phyloP scores from a whole-genome alignment of 176 grass and related monocot species.

The Thinopyrum elongatum region DNA sequence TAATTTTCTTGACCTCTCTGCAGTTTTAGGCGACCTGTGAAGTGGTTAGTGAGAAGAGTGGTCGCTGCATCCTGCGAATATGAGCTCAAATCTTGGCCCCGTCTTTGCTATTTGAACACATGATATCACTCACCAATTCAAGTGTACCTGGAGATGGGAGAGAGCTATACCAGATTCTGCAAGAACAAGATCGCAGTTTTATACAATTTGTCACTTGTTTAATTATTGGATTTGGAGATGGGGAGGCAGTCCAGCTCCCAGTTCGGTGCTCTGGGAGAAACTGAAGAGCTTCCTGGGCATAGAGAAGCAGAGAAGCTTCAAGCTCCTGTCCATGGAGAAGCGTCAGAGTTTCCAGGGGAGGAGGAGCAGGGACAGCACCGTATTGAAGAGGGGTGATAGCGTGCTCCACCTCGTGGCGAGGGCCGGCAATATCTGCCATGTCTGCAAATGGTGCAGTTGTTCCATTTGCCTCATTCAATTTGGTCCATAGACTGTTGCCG shows the following conservation, averaged over 20 bases:
- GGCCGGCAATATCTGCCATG: conserved; percentile 52
- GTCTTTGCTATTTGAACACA: background rate
- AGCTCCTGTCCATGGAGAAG: conserved; percentile 66
- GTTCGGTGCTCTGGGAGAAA: conserved; percentile 33
- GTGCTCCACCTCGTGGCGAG: conserved; percentile 66
- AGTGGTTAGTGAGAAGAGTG: too few relatives aligned
- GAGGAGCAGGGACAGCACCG: conserved; percentile 67
- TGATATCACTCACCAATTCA: background rate
- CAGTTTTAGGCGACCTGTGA: too few relatives aligned
- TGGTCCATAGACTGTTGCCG: too few relatives aligned
- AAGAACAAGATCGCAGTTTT: background rate
- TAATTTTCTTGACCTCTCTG: too few relatives aligned
- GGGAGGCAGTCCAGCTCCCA: conserved; percentile 47
- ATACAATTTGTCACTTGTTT: background rate
- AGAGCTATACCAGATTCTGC: background rate
- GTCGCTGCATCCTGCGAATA: too few relatives aligned
- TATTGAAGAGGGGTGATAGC: conserved; percentile 59
- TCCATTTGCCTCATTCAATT: too few relatives aligned
- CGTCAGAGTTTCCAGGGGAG: conserved; percentile 66
- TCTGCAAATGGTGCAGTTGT: conserved; percentile 39
- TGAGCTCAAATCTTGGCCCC: too few relatives aligned
- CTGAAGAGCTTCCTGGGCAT: conserved; percentile 49
- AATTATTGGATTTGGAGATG: conserved; percentile 28
- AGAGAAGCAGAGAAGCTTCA: conserved; percentile 70
- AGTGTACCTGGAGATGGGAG: background rate